Evolutionary conservation across 768 basidiomycete genomes (phyloP), one percentile per base, ranked within the genome.

Genomic region (Auriscalpium microsporum): DNA sequence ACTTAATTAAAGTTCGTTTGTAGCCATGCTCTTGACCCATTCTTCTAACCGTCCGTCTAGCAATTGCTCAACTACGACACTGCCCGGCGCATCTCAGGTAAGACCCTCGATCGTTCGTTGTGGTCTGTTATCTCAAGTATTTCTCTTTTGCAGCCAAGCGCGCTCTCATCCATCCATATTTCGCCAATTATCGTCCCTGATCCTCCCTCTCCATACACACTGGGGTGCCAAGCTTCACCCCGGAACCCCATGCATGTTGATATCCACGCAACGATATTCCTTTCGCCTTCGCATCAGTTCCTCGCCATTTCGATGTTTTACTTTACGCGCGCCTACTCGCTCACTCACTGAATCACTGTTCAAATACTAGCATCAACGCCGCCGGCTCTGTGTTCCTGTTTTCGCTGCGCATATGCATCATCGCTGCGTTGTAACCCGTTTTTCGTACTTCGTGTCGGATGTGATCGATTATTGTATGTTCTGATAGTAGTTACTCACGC

Each of bases 71-170:
- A 83, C 6, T 97, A 94, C 68, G 93, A 97, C 69, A 88, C 90
- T 0, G 84, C 92, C 23, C 87, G 87, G 66, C 86, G 94, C 46
- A 93, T 97, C 66, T 96, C 94, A 50, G 92, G 92, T 90, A 66
- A 60, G 82, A 66, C 13, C 45, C 28, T 33, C 38, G n/a, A 50
- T 34, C 42, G 9, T 46, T 35, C n/a, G 46, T 33, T 40, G 21
- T 38, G n/a, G 16, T 16, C 45, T 10, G 33, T 42, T 34, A 35
- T 42, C 11, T 16, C 10, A 14, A 28, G 58, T 13, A 46, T 44
- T 10, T 4, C 19, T 55, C 13, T 55, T 8, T 28, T 28, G 28
- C 46, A 80, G 84, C 84, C 48, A 84, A 84, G 71, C 79, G 84
- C 58, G 78, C 75, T 4, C 69, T 80, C 7, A 60, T 69, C 34